Base-by-base conservation (phyloP, 2,329 filamentous ascomycete species). In the Ceratocystis variospora region DNA sequence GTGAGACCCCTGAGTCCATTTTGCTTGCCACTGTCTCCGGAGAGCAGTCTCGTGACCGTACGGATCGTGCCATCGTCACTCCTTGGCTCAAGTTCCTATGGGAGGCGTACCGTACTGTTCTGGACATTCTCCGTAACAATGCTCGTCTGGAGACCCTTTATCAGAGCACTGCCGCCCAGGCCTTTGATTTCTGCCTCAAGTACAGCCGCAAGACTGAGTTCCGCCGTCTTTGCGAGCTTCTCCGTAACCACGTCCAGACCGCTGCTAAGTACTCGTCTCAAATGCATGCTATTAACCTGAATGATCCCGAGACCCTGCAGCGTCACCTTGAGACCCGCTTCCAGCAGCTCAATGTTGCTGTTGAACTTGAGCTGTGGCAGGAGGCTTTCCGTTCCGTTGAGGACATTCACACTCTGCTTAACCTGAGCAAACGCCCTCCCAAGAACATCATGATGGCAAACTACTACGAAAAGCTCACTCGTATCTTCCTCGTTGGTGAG, bases 391-490 rank as follows among this genome's bases (percentile, higher is more conserved):
- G 94, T 76, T 96, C 91, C 74, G 93, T 99, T 62, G 94, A 99
- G 79, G 94, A 99, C 75, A 97, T 97, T 71, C 94, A 99, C 80
- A 97, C 92, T 63, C 85, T 99, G 66, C 86, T 99, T 71, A 97
- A 88, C 80, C 83, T 97, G 72, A 97, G 93, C 87, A 97, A 97
- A 84, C 89, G 94, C 66, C 92, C 92, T 48, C 88, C 94, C 65
- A 97, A 97, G 87, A 96, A 96, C 76, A 83, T 96, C 75, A 97
- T 99, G 94, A 99, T 99, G 94, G 94, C 94, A 79, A 99, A 97
- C 81, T 99, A 99, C 83, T 99, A 97, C 78, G 94, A 99, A 83
- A 97, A 97, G 80, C 86, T 99, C 67, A 96, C 94, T 50, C 87
- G 92, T 70, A 99, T 99, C 76, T 99, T 99, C 83, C 85, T 99